Evolutionary conservation across 306 rosid genomes (phyloP).

Genomic region (cucumber (Cucumis sativus)): Cucumber_9930_V3 NC_026655.2:23264501-23265000

Average conservation of each 20-base stretch:
- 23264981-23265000: background rate
- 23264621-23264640: background rate
- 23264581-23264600: background rate
- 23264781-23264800: background rate
- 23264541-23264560: background rate
- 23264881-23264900: too few species aligned
- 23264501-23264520: background rate
- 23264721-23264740: background rate
- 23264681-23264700: conserved; percentile 10
- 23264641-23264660: conserved; percentile 1
- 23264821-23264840: background rate
- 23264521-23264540: background rate
- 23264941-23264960: too few species aligned
- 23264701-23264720: background rate
- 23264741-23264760: background rate
- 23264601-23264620: background rate
- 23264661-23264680: conserved; percentile 3
- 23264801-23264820: background rate
- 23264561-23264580: background rate
- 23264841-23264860: too few species aligned
- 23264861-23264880: too few species aligned
- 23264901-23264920: too few species aligned
- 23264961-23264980: too few species aligned
- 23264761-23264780: background rate
- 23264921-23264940: too few species aligned